phyloP scores from a whole-genome alignment of 345 rosid species.

The Gossypium herbaceum region DNA sequence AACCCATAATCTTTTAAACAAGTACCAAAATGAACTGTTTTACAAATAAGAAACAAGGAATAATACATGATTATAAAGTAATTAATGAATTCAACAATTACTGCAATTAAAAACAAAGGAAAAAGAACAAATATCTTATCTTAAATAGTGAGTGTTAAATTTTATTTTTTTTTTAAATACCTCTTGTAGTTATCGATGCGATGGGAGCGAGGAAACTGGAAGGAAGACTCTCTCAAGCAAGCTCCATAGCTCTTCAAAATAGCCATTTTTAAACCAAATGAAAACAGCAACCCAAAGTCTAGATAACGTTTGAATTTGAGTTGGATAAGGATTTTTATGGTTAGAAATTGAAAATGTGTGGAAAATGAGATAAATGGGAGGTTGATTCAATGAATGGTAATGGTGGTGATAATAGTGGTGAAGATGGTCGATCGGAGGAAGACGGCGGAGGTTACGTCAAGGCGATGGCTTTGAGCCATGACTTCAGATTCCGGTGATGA shows the following conservation, averaged over 20 bases:
- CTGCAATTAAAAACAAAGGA: background rate
- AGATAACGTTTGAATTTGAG: background rate
- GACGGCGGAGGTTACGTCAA: conserved; percentile 9
- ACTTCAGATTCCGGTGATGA: background rate
- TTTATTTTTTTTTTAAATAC: background rate
- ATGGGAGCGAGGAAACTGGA: conserved; percentile 34
- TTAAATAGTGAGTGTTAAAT: background rate
- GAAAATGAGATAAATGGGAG: background rate
- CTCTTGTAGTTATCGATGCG: conserved; percentile 32
- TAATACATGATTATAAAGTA: background rate
- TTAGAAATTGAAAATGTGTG: background rate
- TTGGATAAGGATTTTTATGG: background rate
- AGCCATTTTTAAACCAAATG: conserved; percentile 27
- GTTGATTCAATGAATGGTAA: conserved; percentile 16
- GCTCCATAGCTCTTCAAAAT: conserved; percentile 36
- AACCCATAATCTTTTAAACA: background rate
- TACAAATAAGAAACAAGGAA: background rate
- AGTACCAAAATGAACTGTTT: background rate
- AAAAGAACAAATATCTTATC: background rate
- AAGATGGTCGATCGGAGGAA: conserved; percentile 5
- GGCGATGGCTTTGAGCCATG: conserved; percentile 3
- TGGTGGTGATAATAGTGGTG: conserved; percentile 19
- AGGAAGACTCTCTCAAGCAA: conserved; percentile 34
- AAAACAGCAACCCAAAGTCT: background rate
- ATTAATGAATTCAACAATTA: background rate